Base-by-base conservation (phyloP, 148 eudicot species). In the Silene conica region DNA sequence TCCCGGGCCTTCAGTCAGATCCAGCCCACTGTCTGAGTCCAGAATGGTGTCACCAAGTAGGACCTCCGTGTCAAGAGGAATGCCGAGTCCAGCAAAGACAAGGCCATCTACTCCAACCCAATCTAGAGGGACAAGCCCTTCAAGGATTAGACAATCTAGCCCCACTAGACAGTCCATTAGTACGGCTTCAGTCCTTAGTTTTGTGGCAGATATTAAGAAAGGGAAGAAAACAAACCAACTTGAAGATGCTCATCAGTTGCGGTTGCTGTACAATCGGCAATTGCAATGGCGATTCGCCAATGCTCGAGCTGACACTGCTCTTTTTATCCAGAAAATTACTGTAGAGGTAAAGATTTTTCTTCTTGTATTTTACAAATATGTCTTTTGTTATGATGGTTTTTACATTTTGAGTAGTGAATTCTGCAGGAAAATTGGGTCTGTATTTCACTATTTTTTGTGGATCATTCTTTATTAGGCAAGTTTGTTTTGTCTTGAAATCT, bases 211-310 rank as follows among this genome's bases (percentile, higher is more conserved):
- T 82, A 85, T 92, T 61, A 92, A 79, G 81, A 93, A 88, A 75
- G 96, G 96, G 62, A 92, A 84, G 82, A 95, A 87, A 82, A 81
- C 83, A 62, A 87, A 84, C 76, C 91, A 89, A 75, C 80, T 95
- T 56, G 96, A 95, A 83, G 97, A 95, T 71, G 99, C 79, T 64
- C 97, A 95, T 85, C 93, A 90, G 78, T 70, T 95, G 76, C 82
- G 97, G 78, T 78, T 95, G 83, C 63, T 90, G 58, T 87, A 95
- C 58, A 95, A 95, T 70, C 83, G 96, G 76, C 88, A 86, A 46
- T 73, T 92, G 87, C 99, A 95, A 73, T 95, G 99, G 99, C 83
- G 90, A 60, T 92, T 76, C 79, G 89, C 90, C 63, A 95, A 95
- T 89, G 99, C 97, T 55, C 86, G 76, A 69, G 85, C 86, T 38